phyloP scores from a whole-genome alignment of 2,329 filamentous ascomycete species.

The Botrytis deweyae region DNA sequence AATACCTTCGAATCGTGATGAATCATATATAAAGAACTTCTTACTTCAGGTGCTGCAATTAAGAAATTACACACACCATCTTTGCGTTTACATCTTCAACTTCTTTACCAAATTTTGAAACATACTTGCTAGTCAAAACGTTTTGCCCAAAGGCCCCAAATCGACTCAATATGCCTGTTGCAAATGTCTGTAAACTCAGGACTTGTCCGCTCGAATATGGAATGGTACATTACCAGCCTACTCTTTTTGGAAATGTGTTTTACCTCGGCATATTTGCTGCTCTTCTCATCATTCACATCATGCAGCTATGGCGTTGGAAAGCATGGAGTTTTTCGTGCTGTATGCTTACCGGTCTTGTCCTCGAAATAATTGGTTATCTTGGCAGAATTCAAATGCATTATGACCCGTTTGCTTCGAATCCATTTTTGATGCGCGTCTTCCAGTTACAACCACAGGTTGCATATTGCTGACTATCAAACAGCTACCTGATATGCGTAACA shows the following conservation, averaged over 20 bases:
- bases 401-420: conserved; percentile 27
- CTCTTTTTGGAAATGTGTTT: conserved; percentile 11
- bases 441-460: neutral
- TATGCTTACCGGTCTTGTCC: conserved; percentile 52
- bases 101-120: neutral
- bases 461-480: conserved; percentile 31
- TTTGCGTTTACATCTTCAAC: neutral
- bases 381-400: conserved; percentile 41
- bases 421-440: conserved; percentile 30
- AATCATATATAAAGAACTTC: neutral
- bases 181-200: neutral
- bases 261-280: conserved; percentile 26
- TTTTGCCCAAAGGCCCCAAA: neutral
- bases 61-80: neutral
- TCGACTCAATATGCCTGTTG: neutral
- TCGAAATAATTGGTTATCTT: conserved; percentile 58
- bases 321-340: conserved; percentile 57
- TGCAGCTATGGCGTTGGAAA: conserved; percentile 44
- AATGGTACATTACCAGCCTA: neutral
- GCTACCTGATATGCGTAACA: conserved; percentile 56
- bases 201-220: neutral
- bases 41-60: no score
- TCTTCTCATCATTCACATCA: conserved; percentile 28
- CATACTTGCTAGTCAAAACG: neutral
- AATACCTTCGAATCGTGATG: neutral